Evolutionary conservation across 768 basidiomycete species (phyloP), one percentile per base, ranked within the genome.

Genomic region (Rhodosporidiobolus odoratus): DNA sequence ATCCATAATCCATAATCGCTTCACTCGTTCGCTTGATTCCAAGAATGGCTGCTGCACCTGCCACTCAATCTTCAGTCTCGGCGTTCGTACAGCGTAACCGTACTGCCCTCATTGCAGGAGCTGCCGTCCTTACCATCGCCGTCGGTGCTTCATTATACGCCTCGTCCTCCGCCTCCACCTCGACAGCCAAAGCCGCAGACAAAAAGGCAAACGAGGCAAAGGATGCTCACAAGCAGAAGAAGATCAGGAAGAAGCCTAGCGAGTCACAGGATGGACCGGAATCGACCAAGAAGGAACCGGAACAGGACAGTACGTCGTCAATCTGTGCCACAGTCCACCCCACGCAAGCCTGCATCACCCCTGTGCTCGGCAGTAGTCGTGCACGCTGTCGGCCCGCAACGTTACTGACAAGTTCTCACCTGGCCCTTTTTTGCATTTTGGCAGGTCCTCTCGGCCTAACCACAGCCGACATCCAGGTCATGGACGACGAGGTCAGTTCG

Each of bases 391-490:
- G n/a, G n/a, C n/a, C n/a, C n/a, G n/a, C n/a, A n/a, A n/a, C n/a
- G n/a, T n/a, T n/a, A n/a, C n/a, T n/a, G n/a, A n/a, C n/a, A n/a
- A n/a, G n/a, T n/a, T n/a, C n/a, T n/a, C n/a, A n/a, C n/a, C n/a
- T n/a, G 23, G 23, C 43, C 23, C 43, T 45, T 12, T 25, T 45
- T 27, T 32, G 3, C 27, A 34, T 6, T 35, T 37, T 59, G 50
- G 53, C 68, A 59, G 72, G 72, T 21, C 54, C 61, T 6, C 71
- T 68, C 8, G 53, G 61, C 21, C 56, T 72, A 17, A 62, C 71
- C 56, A 64, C 65, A 50, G 80, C 79, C 45, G 75, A 75, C 12
- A 76, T 81, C 27, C 72, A 67, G 23, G 68, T 74, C 4, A 75
- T 80, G 75, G 66, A 75, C 10, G 71, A 75, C 23, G 60, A 62